Evolutionary conservation across 2,329 filamentous ascomycete species (phyloP), one percentile per base, ranked within the genome.

Genomic region (Pseudocercospora musae): DNA sequence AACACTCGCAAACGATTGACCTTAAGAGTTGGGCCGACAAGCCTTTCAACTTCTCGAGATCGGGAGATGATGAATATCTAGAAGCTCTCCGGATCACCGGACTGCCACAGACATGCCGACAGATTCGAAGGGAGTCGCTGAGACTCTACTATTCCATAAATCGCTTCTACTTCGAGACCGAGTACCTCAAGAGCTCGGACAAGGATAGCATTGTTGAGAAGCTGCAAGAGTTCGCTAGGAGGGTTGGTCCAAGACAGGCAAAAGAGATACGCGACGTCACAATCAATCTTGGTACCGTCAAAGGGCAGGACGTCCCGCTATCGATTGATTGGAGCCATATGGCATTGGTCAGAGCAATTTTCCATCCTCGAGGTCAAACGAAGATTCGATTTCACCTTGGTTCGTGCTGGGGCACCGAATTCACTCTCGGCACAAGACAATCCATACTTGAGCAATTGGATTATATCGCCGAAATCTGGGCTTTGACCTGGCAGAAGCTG

Each of bases 261-360:
- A 52, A 59, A 44, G 64, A 68, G 37, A 68, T 66, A 23, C 52
- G 66, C 29, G 57, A 68, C 62, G 64, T 66, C 6, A 66, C 64
- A 20, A 61, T 68, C 21, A 65, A 59, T 50, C 62, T 68, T 2
- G 62, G 60, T 8, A 61, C 62, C 5, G 56, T 68, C 27, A 68
- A 68, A 57, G 64, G 60, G 13, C 57, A 61, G 18, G 53, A 40
- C n/a, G 42, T 58, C 7, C 56, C 58, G 11, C 44, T 58, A 21
- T 57, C 10, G n/a, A 68, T 68, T 37, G 50, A 68, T 20, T 66
- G 64, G 66, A 20, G 60, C 3, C 64, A 68, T 57, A 68, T 68
- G 64, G 27, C 56, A 5, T 18, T 29, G 4, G 21, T 66, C 3
- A 57, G 62, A 23, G 33, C 33, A 21, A 37, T 66, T 21, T 68